Base-by-base conservation (phyloP, 2,329 filamentous ascomycete species). In the Diplodia intermedia region DNA sequence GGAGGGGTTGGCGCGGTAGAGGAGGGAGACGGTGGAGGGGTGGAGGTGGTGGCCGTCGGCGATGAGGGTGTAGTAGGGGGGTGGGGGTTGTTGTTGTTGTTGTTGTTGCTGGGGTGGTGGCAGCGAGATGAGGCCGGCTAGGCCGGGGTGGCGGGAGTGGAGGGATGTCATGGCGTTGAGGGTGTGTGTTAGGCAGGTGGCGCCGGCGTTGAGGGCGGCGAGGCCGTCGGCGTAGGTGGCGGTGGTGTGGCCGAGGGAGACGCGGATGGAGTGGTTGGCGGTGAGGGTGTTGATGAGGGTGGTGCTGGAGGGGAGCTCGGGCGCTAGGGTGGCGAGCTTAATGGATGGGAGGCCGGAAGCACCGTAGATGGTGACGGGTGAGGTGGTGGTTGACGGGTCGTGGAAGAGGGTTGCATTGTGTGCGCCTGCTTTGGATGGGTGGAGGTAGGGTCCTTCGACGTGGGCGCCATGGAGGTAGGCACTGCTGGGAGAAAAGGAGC, bases 401-500 rank as follows among this genome's bases (percentile, higher is more conserved):
- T 79, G 77, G 73, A 85, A 84, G 54, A 83, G 80, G 26, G 78
- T 76, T 31, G 77, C 74, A 69, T 83, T 81, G 73, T 87, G 85
- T 7, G 85, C 85, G 49, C 86, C 86, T 73, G 84, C 85, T 72
- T 86, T 87, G 3, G 76, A 75, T 1, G 83, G 80, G 69, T 83
- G 79, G 6, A 88, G 81, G 71, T 85, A 87, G 8, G 86, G 85
- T 2, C 85, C 86, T 80, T 87, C 85, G 20, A 80, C 79, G 71
- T 87, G 86, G n/a, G 84, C 84, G 36, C 86, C 86, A 1, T 87
- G 80, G 6, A 87, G 78, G 20, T 82, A 80, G n/a, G 85, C 85
- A 4, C 80, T 80, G 15, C 74, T 71, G 18, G 43, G 29, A 11
- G 77, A 69, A 61, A 83, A 80, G 12, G 78, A 72, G 26, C 80